These are phyloP conservation scores for Aspergillus pseudoterreus DNA, from an alignment of 2,329 filamentous ascomycete genomes.

Conservation along the genomic window DNA sequence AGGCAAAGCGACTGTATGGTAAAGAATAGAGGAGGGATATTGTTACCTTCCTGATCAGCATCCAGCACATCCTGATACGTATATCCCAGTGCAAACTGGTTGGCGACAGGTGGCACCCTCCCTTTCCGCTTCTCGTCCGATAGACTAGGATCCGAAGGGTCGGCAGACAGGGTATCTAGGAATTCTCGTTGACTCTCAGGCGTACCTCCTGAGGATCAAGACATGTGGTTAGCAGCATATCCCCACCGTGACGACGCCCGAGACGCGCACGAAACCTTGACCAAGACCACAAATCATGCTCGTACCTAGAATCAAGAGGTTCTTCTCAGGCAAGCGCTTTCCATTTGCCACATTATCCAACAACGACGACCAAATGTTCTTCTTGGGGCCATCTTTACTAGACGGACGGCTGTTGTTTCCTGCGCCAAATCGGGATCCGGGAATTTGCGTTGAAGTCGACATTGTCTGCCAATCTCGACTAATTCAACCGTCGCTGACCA, in stretches of 20 bases:
- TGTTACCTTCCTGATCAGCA: slow-evolving; percentile 80
- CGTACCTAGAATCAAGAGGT: slow-evolving; percentile 77
- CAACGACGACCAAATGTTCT: slow-evolving; percentile 93
- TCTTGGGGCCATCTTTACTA: slow-evolving; percentile 65
- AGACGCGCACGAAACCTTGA: slow-evolving; percentile 1
- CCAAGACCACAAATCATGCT: slow-evolving; percentile 9
- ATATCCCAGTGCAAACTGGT: slow-evolving; percentile 88
- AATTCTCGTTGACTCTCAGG: slow-evolving; percentile 83
- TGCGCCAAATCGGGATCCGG: slow-evolving; percentile 27
- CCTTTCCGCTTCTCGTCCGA: slow-evolving; percentile 46
- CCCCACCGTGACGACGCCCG: background rate
- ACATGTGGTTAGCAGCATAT: slow-evolving; percentile 14
- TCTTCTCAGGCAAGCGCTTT: slow-evolving; percentile 88
- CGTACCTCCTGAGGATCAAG: slow-evolving; percentile 61
- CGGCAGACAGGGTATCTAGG: slow-evolving; percentile 56
- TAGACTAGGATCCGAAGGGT: slow-evolving; percentile 38
- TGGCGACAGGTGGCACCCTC: slow-evolving; percentile 75
- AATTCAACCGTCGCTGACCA: slow-evolving; percentile 32
- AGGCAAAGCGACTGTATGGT: slow-evolving; percentile 10
- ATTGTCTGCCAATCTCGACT: slow-evolving; percentile 36
- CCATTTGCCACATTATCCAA: slow-evolving; percentile 85
- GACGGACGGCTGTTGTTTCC: slow-evolving; percentile 38
- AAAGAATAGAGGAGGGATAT: background rate
- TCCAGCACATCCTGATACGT: slow-evolving; percentile 94
- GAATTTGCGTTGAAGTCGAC: slow-evolving; percentile 36